Conservation (phyloP, 2,329 filamentous ascomycete species). For the Cladorrhinum sp. region DNA sequence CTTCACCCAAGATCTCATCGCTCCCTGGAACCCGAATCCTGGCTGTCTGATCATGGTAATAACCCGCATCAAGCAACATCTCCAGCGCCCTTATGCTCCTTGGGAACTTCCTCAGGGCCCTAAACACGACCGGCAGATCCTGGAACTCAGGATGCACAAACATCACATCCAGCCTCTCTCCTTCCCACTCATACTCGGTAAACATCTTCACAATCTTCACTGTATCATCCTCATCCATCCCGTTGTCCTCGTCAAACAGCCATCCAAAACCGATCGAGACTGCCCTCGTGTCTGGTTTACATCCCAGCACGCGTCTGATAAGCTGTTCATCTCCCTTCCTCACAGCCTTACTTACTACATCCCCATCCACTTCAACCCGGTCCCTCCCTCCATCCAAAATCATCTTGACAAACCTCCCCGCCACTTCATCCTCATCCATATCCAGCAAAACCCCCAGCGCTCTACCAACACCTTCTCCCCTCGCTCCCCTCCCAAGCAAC, state of each 20-base stretch:
- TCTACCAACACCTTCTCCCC: slow-evolving; percentile 36
- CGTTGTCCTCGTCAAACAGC: slow-evolving; percentile 48
- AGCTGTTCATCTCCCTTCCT: slow-evolving; percentile 49
- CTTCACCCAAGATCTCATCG: slow-evolving; percentile 43
- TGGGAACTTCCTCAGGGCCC: slow-evolving; percentile 53
- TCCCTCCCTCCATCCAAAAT: not conserved
- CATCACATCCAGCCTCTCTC: slow-evolving; percentile 50
- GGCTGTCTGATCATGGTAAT: slow-evolving; percentile 56
- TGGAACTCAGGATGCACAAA: slow-evolving; percentile 38
- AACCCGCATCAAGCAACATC: slow-evolving; percentile 54
- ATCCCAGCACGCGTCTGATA: slow-evolving; percentile 47
- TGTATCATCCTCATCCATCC: slow-evolving; percentile 47
- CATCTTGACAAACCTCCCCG: not conserved
- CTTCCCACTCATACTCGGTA: slow-evolving; percentile 46
- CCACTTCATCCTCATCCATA: not conserved
- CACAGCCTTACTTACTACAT: slow-evolving; percentile 53
- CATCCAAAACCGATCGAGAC: slow-evolving; percentile 54
- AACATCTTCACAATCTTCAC: slow-evolving; percentile 52
- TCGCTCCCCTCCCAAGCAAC: slow-evolving; percentile 48
- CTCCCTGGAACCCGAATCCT: slow-evolving; percentile 43
- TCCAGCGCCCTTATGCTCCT: slow-evolving; percentile 51
- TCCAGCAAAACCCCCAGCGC: not conserved
- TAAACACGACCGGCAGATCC: slow-evolving; percentile 47
- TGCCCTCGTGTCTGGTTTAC: slow-evolving; percentile 48
- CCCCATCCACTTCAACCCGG: slow-evolving; percentile 38